Conservation (phyloP, 164 flowering plant species). For the Buxus sempervirens region DNA sequence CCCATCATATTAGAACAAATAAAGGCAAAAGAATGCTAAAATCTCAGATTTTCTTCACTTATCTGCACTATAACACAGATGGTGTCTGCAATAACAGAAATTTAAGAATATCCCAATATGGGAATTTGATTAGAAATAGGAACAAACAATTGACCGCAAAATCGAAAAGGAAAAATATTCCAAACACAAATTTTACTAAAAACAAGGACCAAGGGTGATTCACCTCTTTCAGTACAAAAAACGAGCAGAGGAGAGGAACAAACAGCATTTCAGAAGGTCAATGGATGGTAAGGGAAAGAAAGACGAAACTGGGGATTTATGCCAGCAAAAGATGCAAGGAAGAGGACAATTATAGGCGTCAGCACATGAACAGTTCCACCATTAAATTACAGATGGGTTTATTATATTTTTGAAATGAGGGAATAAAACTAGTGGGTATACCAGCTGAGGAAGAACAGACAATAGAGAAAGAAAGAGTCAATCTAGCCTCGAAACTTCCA, state of each 20-base stretch:
- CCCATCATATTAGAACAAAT: constrained; percentile 27
- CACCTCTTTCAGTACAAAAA: too few relatives aligned
- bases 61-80: background rate
- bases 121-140: too few relatives aligned
- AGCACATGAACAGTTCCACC: background rate
- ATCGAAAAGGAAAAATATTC: too few relatives aligned
- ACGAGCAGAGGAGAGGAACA: too few relatives aligned
- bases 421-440: background rate
- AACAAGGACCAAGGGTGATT: too few relatives aligned
- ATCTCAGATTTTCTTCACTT: background rate
- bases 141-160: too few relatives aligned
- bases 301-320: background rate
- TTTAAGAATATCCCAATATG: too few relatives aligned
- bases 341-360: background rate
- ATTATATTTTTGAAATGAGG: background rate
- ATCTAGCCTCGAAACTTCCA: background rate
- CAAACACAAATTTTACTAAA: too few relatives aligned
- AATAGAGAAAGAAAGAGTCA: background rate
- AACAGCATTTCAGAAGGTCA: background rate
- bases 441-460: background rate
- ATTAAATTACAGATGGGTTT: background rate
- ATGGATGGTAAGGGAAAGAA: background rate
- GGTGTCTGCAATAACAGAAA: too few relatives aligned
- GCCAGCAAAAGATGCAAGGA: background rate
- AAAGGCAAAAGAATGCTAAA: background rate